Evolutionary conservation across 306 rosid genomes (phyloP), one percentile per base, ranked within the genome.

Genomic region (Citrullus amarus): DNA sequence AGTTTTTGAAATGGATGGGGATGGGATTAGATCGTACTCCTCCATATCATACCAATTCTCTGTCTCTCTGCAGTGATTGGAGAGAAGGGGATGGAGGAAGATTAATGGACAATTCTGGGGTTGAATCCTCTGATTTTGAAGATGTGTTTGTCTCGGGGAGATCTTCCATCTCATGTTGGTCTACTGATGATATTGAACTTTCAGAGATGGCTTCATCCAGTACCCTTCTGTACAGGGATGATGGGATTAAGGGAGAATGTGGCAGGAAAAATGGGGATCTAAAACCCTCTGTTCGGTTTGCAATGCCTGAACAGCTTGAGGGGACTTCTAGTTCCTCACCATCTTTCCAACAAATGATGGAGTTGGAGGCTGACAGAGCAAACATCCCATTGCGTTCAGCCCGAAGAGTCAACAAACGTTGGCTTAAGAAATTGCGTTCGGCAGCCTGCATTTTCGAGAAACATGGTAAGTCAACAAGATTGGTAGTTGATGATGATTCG

Each of bases 371-470:
- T 32, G 83, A 82, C 75, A 87, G 77, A 46, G 60, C n/a, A 0
- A 76, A 79, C 51, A 44, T 22, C 78, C 77, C 65, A 36, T 16
- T 12, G 9, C 36, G 54, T 51, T 75, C 56, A 50, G 57, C 48
- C 59, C 88, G 66, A 75, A 85, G 79, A 79, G 58, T 66, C 72
- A 85, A 84, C 86, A 92, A 78, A 78, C 78, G 88, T 74, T 92
- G 97, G 97, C 74, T 88, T 18, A 83, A 79, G 58, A 92, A 81
- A 84, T 83, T 95, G 78, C 83, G 88, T 78, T 89, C 97, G 12
- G 84, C 93, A 36, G 57, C 99, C 0, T 88, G 98, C 78, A 85
- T 92, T 83, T 70, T 82, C 59, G 85, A 90, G 76, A 82, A 71
- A 58, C 88, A 85, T 77, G 81, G 75, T 53, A 73, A 78, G 59